Conservation (phyloP, 73 alveolate species). For the Symbiodinium natans region DNA sequence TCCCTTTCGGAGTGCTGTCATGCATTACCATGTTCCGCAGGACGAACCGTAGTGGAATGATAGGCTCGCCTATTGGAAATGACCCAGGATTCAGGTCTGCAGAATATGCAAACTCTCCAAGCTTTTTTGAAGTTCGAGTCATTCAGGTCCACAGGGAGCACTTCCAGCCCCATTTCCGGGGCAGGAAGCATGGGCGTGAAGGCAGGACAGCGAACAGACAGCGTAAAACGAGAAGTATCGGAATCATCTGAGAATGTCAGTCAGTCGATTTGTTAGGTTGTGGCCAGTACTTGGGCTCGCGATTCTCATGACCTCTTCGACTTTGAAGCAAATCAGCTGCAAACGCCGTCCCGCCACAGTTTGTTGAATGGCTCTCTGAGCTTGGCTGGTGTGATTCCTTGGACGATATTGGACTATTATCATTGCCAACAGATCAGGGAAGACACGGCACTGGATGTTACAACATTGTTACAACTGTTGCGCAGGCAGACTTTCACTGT, state of each 20-base stretch:
- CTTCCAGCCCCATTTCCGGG: conserved; percentile 75
- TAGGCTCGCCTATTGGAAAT: no score
- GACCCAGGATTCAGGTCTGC: no score
- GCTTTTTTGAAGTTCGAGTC: background rate
- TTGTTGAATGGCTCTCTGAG: background rate
- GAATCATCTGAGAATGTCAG: no score
- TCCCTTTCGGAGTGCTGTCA: no score
- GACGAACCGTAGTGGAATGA: no score
- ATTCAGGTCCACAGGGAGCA: conserved; percentile 79
- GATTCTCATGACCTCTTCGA: conserved; percentile 93
- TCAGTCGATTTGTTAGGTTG: conserved; percentile 10
- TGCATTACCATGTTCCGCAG: no score
- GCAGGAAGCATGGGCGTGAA: conserved; percentile 71
- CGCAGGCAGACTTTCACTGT: conserved; percentile 76
- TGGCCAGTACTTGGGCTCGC: conserved; percentile 92
- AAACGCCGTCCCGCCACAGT: background rate
- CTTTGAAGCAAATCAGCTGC: conserved; percentile 93
- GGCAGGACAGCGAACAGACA: background rate
- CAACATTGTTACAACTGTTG: background rate
- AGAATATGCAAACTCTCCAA: no score
- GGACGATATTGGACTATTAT: background rate
- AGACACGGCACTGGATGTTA: background rate
- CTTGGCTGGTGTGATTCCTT: no score
- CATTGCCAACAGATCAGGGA: background rate
- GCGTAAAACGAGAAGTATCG: no score